These are phyloP conservation scores for Ciborinia camelliae DNA, from an alignment of 2,329 filamentous ascomycete genomes.

Conservation along the genomic window DNA sequence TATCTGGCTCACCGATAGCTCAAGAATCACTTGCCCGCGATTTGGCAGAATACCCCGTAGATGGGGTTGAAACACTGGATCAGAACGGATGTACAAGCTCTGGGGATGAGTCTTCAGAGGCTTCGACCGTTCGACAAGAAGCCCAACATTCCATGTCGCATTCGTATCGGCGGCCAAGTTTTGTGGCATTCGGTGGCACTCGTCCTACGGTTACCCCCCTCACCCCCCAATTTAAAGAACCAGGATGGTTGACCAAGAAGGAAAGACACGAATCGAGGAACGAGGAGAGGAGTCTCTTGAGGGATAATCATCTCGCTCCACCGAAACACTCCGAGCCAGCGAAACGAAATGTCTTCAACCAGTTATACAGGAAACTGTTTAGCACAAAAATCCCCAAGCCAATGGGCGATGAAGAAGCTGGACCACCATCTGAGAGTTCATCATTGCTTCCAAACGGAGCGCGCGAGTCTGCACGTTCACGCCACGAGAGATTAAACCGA, in stretches of 20 bases:
- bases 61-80: conserved; percentile 46
- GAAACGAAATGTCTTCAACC: conserved; percentile 39
- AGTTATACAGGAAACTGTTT: conserved; percentile 46
- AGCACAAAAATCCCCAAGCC: conserved; percentile 52
- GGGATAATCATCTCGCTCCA: conserved; percentile 63
- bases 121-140: conserved; percentile 36
- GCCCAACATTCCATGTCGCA: conserved; percentile 52
- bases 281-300: conserved; percentile 58
- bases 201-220: conserved; percentile 69
- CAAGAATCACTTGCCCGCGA: conserved; percentile 64
- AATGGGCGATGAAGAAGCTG: conserved; percentile 42
- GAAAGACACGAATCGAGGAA: conserved; percentile 56
- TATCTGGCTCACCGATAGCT: conserved; percentile 61
- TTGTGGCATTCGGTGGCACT: conserved; percentile 68
- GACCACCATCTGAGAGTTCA: conserved; percentile 41
- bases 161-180: conserved; percentile 73
- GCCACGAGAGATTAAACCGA: conserved; percentile 59
- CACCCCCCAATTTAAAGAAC: conserved; percentile 51
- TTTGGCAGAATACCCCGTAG: conserved; percentile 60
- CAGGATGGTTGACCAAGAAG: conserved; percentile 47
- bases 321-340: conserved; percentile 50
- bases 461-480: conserved; percentile 44
- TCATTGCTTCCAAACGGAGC: conserved; percentile 41
- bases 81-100: conserved; percentile 42
- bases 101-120: conserved; percentile 39